Evolutionary conservation across 345 rosid species (phyloP).

Genomic region (Ailanthus altissimus): DNA sequence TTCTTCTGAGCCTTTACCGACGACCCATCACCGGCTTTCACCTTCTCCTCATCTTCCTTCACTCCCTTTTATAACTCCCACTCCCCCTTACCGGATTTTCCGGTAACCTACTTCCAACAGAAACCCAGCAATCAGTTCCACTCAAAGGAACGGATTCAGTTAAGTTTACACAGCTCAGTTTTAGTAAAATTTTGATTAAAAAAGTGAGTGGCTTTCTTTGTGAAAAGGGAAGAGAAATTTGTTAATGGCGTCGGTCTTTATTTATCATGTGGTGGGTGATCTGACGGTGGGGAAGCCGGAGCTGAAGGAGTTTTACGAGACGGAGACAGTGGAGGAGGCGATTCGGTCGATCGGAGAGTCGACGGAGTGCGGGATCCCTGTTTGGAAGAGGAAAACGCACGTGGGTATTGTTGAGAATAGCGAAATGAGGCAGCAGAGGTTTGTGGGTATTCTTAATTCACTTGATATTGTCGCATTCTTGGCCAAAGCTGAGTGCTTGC

Average conservation of each 20-base stretch:
- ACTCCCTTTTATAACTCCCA: constrained; percentile 68
- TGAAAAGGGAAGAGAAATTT: not conserved
- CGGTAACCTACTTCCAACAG: not conserved
- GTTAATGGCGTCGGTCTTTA: constrained; percentile 80
- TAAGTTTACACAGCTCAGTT: not conserved
- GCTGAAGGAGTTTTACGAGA: constrained; percentile 76
- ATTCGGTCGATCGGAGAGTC: constrained; percentile 82
- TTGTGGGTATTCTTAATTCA: constrained; percentile 85
- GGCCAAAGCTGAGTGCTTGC: constrained; percentile 70
- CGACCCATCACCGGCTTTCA: constrained; percentile 63
- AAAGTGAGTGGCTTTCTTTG: not conserved
- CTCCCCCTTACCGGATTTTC: not conserved
- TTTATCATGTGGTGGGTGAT: constrained; percentile 96
- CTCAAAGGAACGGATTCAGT: not conserved
- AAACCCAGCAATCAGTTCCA: not conserved
- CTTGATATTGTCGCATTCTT: constrained; percentile 79
- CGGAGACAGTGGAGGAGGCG: constrained; percentile 85
- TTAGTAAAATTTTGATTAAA: not conserved
- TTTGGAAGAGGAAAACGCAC: constrained; percentile 73
- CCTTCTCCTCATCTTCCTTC: constrained; percentile 79
- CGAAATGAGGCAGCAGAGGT: constrained; percentile 78
- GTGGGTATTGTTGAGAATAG: constrained; percentile 62
- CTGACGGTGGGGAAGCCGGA: constrained; percentile 99
- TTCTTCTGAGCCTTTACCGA: constrained; percentile 42
- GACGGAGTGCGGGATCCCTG: constrained; percentile 89